Evolutionary conservation across 352 stramenopile genomes (phyloP).

Genomic region (Phytopythium delawarense): DNA sequence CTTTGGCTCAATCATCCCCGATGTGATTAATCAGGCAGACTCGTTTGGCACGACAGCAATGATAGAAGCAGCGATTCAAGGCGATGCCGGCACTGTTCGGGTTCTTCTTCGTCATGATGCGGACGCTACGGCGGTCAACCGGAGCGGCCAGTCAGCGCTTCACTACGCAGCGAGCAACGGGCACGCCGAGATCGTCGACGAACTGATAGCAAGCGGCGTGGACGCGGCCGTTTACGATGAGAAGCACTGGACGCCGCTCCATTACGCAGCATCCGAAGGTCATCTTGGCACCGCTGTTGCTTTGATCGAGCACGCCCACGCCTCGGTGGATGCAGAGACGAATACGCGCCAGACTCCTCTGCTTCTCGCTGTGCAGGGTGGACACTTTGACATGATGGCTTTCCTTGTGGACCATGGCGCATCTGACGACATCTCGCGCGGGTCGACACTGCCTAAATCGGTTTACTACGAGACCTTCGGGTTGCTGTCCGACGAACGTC

Average conservation of each 20-base stretch:
- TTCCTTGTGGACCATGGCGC: neutral
- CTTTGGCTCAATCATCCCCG: neutral
- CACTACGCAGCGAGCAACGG: constrained; percentile 4
- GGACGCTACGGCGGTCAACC: constrained; percentile 2
- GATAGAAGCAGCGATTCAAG: constrained; percentile 1
- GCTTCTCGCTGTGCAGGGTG: constrained; percentile 1
- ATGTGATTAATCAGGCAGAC: constrained; percentile 5
- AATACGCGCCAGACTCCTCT: neutral
- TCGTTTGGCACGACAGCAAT: constrained; percentile 10
- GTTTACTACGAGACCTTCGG: neutral
- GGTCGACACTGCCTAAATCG: neutral
- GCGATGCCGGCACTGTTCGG: neutral
- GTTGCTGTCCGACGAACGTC: neutral
- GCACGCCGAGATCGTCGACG: neutral
- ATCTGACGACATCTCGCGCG: neutral
- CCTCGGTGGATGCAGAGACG: neutral
- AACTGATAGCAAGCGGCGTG: neutral
- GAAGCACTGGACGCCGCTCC: neutral
- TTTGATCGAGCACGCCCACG: neutral
- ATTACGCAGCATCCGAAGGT: neutral
- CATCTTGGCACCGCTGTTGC: neutral
- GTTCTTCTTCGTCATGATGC: neutral
- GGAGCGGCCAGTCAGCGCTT: constrained; percentile 9
- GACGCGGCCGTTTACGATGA: neutral
- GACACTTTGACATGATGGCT: neutral